Evolutionary conservation across 2,329 filamentous ascomycete genomes (phyloP).

Genomic region (Aureobasidium namibiae): DNA sequence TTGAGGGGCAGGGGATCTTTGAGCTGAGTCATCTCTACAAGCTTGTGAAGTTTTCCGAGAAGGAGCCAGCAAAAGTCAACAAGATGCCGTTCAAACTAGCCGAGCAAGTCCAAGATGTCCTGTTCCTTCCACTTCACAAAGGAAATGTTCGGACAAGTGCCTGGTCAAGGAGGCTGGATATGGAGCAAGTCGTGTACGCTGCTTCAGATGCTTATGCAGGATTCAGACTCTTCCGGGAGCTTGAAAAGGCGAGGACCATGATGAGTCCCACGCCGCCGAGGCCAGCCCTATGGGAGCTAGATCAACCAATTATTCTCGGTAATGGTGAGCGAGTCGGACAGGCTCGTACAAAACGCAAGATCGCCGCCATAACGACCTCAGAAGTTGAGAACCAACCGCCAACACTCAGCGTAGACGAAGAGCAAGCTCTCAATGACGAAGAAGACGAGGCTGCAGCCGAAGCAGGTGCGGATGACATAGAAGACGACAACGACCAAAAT

Average conservation of each 20-base stretch:
- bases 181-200: constrained; percentile 63
- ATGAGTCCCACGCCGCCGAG: constrained; percentile 63
- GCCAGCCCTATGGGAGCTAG: constrained; percentile 60
- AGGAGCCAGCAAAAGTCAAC: constrained; percentile 52
- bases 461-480: neutral
- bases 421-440: neutral
- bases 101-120: constrained; percentile 59
- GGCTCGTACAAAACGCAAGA: neutral
- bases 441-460: constrained; percentile 3
- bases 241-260: constrained; percentile 59
- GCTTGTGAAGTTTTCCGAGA: constrained; percentile 59
- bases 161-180: constrained; percentile 58
- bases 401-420: neutral
- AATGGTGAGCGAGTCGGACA: constrained; percentile 29
- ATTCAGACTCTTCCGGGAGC: constrained; percentile 60
- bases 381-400: neutral
- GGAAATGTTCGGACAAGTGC: constrained; percentile 64
- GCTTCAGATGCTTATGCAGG: constrained; percentile 79
- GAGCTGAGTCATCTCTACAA: constrained; percentile 79
- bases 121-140: constrained; percentile 70
- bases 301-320: constrained; percentile 53
- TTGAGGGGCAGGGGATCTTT: constrained; percentile 60
- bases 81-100: constrained; percentile 59
- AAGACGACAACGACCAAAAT: neutral
- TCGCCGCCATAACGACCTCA: neutral